Base-by-base conservation (phyloP, 805 yeast genomes). In the Ogataea salicorniae region DNA sequence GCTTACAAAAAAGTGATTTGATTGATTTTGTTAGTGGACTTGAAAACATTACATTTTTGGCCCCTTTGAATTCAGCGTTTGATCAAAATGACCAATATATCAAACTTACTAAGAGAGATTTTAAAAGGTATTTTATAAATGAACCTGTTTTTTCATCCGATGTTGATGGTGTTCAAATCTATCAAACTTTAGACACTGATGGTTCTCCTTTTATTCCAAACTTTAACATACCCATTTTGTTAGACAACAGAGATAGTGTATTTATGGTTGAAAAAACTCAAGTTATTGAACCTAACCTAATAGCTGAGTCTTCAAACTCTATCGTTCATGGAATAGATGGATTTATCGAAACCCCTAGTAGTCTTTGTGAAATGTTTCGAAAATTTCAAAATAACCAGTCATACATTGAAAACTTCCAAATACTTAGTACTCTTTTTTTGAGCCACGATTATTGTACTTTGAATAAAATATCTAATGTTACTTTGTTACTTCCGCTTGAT, bases 11-110 rank as follows among this genome's bases (percentile, higher is more conserved):
- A 45, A 71, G 73, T 44, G 90, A 83, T 14, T 64, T 83, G 43
- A 70, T 88, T 1, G 89, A 89, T 2, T 62, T 66, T 37, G 61
- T 88, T 33, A 87, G 86, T 58, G 67, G 67, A 18, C 61, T 84
- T 50, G 67, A 69, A 22, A 83, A 86, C 60, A 77, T 83, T 48
- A 87, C 96, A 0, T 64, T 88, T n/a, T 61, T 85, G 37, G 95
- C 95, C 1, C 95, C 96, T 0, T 75, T 84, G 13, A 88, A 88
- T 60, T 81, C 83, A 54, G 96, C 96, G 1, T 87, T 85, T 62
- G 56, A 45, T 14, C 39, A 43, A 2, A 37, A 47, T 11, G 45
- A 48, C 31, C 20, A 37, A 5, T 50, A 51, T 34, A 18, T 48
- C 23, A 36, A 45, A n/a, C 35, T 59, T 20, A 33, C 47, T 16